A percentile compares a stretch with the other conserved stretches of the same genome.
phyloP scores from a whole-genome alignment of 2,329 filamentous ascomycete species.

The Penicillium sp. region DNA sequence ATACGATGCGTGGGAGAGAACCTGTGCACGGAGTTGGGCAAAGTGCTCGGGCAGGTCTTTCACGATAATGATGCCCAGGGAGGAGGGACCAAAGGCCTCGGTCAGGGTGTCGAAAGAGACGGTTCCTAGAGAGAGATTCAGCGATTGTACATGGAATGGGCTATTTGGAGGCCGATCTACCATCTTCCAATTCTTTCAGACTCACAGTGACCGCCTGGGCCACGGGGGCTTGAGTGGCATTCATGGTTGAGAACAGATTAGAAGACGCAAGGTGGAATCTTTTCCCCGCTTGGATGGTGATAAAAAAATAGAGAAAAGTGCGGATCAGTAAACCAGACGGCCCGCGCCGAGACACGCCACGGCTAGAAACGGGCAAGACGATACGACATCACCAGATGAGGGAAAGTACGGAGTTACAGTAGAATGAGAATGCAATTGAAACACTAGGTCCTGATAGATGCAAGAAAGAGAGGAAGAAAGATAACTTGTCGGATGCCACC shows the following conservation, averaged over 20 bases:
- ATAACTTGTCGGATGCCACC: too few relatives aligned
- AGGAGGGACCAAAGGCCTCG: constrained; percentile 84
- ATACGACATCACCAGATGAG: background rate
- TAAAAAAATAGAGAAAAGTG: background rate
- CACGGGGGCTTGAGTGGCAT: constrained; percentile 24
- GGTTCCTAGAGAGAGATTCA: constrained; percentile 30
- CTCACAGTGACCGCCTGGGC: constrained; percentile 51
- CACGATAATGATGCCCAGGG: constrained; percentile 90
- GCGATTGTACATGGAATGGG: background rate
- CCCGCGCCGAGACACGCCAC: constrained; percentile 15
- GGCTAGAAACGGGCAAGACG: constrained; percentile 22
- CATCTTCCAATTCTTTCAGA: constrained; percentile 50
- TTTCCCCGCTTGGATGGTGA: constrained; percentile 21
- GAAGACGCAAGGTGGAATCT: constrained; percentile 3
- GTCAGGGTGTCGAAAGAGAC: constrained; percentile 49
- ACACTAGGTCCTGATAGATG: background rate
- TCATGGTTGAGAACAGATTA: constrained; percentile 15
- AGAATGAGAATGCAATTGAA: background rate
- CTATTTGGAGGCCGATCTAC: constrained; percentile 34
- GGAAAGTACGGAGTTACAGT: too few relatives aligned
- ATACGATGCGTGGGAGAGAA: constrained; percentile 86
- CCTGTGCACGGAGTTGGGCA: constrained; percentile 66
- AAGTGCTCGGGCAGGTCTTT: constrained; percentile 78
- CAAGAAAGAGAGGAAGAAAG: too few relatives aligned
- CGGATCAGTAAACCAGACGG: background rate